Evolutionary conservation across 768 basidiomycete genomes (phyloP).

Genomic region (Pisolithus albus): DNA sequence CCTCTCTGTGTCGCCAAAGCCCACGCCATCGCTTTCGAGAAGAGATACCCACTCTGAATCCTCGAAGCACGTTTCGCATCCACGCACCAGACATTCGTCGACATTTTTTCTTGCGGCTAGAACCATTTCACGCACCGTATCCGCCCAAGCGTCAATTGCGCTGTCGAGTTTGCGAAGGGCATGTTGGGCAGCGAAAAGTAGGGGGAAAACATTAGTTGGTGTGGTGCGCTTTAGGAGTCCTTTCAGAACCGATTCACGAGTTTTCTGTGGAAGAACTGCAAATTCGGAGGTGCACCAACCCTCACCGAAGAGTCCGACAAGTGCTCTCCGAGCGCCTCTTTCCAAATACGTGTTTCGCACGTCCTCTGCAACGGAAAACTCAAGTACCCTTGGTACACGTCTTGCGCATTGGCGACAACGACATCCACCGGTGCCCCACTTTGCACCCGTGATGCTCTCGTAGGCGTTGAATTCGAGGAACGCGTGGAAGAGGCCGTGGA

Average conservation of each 20-base stretch:
- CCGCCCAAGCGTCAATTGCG: constrained; percentile 48
- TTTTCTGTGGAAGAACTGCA: constrained; percentile 56
- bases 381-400: constrained; percentile 75
- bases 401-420: constrained; percentile 78
- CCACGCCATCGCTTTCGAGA: constrained; percentile 63
- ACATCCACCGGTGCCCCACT: constrained; percentile 82
- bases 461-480: constrained; percentile 76
- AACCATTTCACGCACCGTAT: constrained; percentile 52
- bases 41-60: constrained; percentile 68
- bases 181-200: constrained; percentile 61
- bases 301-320: constrained; percentile 82
- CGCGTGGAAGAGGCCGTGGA: constrained; percentile 84
- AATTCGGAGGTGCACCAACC: constrained; percentile 86
- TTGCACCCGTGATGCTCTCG: constrained; percentile 62
- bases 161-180: constrained; percentile 49
- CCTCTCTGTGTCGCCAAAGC: constrained; percentile 73
- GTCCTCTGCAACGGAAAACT: constrained; percentile 72
- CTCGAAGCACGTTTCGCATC: constrained; percentile 60
- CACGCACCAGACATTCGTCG: constrained; percentile 52
- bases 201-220: constrained; percentile 57
- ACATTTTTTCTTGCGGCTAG: constrained; percentile 51
- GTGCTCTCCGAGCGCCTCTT: constrained; percentile 61
- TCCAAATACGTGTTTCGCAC: constrained; percentile 69
- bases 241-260: constrained; percentile 62
- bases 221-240: constrained; percentile 67